These are phyloP conservation scores for Pythium periplocum DNA, from an alignment of 352 stramenopile genomes.

Conservation along the genomic window DNA sequence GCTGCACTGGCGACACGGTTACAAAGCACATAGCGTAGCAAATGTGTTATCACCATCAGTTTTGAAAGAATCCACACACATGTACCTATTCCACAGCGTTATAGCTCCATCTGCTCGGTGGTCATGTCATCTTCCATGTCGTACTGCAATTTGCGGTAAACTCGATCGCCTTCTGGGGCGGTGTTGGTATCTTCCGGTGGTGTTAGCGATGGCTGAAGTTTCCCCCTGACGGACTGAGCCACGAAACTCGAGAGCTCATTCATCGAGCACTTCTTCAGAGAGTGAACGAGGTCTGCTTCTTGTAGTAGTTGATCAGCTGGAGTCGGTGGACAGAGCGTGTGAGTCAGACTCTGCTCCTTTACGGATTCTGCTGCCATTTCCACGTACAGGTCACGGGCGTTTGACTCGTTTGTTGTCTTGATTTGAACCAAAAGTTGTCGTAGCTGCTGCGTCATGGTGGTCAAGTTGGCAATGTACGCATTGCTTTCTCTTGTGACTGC, in stretches of 20 bases:
- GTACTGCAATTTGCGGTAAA: conserved; percentile 18
- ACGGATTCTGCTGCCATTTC: conserved; percentile 20
- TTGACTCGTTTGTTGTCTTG: conserved; percentile 28
- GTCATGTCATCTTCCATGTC: conserved; percentile 16
- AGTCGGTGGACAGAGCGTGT: conserved; percentile 36
- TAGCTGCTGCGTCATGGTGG: conserved; percentile 28
- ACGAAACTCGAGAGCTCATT: conserved; percentile 28
- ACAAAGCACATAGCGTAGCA: too few species aligned
- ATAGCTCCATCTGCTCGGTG: conserved; percentile 14
- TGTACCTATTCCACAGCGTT: not conserved
- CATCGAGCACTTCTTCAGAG: conserved; percentile 49
- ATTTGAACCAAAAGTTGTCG: conserved; percentile 26
- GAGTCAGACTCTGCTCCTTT: conserved; percentile 10
- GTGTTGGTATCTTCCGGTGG: not conserved
- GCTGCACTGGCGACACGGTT: conserved; percentile 30
- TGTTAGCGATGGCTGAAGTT: not conserved
- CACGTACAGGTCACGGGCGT: conserved; percentile 28
- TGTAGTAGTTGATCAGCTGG: conserved; percentile 31
- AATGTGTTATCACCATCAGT: too few species aligned
- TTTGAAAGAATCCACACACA: too few species aligned
- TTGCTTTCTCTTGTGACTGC: conserved; percentile 16
- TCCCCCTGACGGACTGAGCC: conserved; percentile 20
- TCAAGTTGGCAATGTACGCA: conserved; percentile 24
- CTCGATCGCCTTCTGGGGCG: conserved; percentile 8
- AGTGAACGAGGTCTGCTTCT: conserved; percentile 38